Evolutionary conservation across 108 stramenopile genomes (phyloP), one percentile per base, ranked within the genome.

Genomic region (Nitzschia sp.): DNA sequence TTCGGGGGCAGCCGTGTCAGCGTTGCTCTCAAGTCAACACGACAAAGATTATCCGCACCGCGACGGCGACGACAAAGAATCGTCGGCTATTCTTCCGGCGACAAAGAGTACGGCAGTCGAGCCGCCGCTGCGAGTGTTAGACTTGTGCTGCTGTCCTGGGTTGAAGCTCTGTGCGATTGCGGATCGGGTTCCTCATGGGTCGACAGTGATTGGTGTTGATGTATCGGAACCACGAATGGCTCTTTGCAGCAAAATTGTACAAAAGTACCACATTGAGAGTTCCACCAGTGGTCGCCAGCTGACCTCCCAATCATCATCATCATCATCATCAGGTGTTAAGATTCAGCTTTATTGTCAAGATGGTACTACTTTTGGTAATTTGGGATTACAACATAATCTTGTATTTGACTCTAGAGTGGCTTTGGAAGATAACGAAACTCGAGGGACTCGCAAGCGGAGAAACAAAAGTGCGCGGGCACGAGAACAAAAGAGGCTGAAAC

Each of bases 81-180:
- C n/a, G n/a, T 29, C 2, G 45, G 28, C 17, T 28, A 54, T 29
- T 49, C 59, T 56, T 49, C 18, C 19, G 19, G 15, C 33, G 35
- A 23, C 57, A 49, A 24, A 9, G 17, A 66, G 34, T 49, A 59
- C 31, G 38, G 13, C 51, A n/a, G 8, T 6, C 24, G 3, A 29
- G 19, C 61, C 3, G 32, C n/a, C n/a, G n/a, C n/a, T 92, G 13
- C 78, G 91, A 15, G 80, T 95, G 3, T 71, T 97, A 36, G 97
- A 97, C 79, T 66, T 97, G 34, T 97, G 97, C 60, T 95, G 92
- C 62, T 85, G 84, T 53, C 97, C 97, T 8, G 94, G 97, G 19
- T 68, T 89, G 13, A 97, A 97, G 68, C 68, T 95, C 2, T 89
- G 89, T 59, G 78, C 77, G 61, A 79, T 97, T 33, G 85, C 88